A percentile compares a stretch with the other conserved stretches of the same genome.
phyloP scores from a whole-genome alignment of 352 stramenopile genomes.

The Phytophthora pinifolia region DNA sequence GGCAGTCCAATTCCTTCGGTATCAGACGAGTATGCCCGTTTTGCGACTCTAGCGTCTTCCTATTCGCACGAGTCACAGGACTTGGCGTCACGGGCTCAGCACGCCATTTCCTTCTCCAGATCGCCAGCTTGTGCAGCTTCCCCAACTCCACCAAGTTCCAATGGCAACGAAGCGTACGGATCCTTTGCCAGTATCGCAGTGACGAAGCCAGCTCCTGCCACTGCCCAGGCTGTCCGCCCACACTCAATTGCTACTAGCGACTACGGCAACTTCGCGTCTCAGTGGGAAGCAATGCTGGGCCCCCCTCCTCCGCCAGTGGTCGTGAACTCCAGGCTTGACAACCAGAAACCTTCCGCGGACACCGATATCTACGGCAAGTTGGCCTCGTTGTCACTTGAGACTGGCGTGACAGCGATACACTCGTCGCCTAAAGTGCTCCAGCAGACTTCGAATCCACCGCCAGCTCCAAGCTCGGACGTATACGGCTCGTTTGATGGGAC shows the following conservation, averaged over 20 bases:
- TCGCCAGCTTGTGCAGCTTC: slow-evolving; percentile 10
- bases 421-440: slow-evolving; percentile 1
- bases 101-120: slow-evolving; percentile 19
- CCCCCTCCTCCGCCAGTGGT: slow-evolving; percentile 18
- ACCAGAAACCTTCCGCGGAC: slow-evolving; percentile 1
- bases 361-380: slow-evolving; percentile 41
- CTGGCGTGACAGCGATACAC: background rate
- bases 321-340: slow-evolving; percentile 9
- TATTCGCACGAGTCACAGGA: slow-evolving; percentile 29
- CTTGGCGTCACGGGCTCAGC: slow-evolving; percentile 15
- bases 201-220: slow-evolving; percentile 18
- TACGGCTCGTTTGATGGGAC: slow-evolving; percentile 26
- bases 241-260: slow-evolving; percentile 5
- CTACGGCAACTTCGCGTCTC: slow-evolving; percentile 31
- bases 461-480: slow-evolving; percentile 24
- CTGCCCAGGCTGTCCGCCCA: too few species aligned
- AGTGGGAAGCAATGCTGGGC: slow-evolving; percentile 24
- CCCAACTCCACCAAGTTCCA: slow-evolving; percentile 8
- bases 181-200: slow-evolving; percentile 32
- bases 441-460: background rate
- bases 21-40: slow-evolving; percentile 28
- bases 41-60: slow-evolving; percentile 25
- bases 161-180: slow-evolving; percentile 21
- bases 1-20: background rate
- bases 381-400: slow-evolving; percentile 22